These are phyloP conservation scores for Botrytis squamosa DNA, from an alignment of 2,329 filamentous ascomycete genomes.

Conservation along the genomic window DNA sequence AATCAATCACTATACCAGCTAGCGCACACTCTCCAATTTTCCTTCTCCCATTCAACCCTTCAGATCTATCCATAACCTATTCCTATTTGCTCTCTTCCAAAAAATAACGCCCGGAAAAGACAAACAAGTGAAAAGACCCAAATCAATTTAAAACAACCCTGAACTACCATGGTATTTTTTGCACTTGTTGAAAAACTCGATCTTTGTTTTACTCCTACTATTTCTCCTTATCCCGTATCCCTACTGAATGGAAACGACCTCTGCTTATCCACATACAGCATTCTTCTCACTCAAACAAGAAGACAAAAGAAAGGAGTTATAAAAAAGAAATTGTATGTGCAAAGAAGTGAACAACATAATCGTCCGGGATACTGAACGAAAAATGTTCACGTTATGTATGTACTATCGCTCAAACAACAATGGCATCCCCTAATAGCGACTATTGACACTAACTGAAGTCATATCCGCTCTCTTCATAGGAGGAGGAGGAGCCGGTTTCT, in stretches of 20 bases:
- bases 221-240: not conserved
- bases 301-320: not conserved
- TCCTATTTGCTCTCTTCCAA: not conserved
- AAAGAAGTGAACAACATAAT: not conserved
- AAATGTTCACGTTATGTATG: not conserved
- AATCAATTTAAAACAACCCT: slow-evolving; percentile 13
- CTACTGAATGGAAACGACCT: not conserved
- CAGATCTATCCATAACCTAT: not conserved
- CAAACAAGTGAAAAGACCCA: not conserved
- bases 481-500: slow-evolving; percentile 65
- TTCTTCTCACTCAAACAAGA: not conserved
- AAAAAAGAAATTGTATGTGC: slow-evolving; percentile 5
- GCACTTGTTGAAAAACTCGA: not conserved
- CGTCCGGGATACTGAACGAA: not conserved
- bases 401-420: not conserved
- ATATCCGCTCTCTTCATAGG: slow-evolving; percentile 57
- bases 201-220: not conserved
- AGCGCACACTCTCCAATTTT: not conserved
- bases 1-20: not conserved
- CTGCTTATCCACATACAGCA: not conserved
- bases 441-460: slow-evolving; percentile 21
- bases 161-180: slow-evolving; percentile 12
- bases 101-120: slow-evolving; percentile 1
- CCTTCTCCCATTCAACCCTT: not conserved
- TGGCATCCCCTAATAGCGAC: slow-evolving; percentile 1